These are phyloP conservation scores for Ceratocystis smalleyi DNA, from an alignment of 2,329 filamentous ascomycete species.

Conservation along the genomic window DNA sequence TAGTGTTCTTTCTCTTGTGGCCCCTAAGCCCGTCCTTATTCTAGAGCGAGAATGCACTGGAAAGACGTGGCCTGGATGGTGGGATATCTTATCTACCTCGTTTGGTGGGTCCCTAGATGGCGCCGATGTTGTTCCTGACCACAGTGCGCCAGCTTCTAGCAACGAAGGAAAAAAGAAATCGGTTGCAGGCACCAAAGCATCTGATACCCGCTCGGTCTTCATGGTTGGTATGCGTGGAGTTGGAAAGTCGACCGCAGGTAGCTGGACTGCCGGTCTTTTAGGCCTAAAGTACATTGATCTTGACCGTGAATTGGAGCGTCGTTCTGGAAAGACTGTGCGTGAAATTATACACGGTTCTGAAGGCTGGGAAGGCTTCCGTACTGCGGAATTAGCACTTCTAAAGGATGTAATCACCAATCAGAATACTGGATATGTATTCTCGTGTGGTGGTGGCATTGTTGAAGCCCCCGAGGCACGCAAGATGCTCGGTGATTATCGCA, in stretches of 20 bases:
- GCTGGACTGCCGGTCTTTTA: slow-evolving; percentile 65
- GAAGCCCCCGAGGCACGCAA: slow-evolving; percentile 69
- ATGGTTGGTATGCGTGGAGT: slow-evolving; percentile 96
- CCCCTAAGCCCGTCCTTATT: slow-evolving; percentile 57
- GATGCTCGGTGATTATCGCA: slow-evolving; percentile 56
- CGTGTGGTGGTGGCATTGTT: slow-evolving; percentile 86
- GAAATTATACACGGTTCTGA: slow-evolving; percentile 56
- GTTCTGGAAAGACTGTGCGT: slow-evolving; percentile 61
- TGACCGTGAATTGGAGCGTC: slow-evolving; percentile 69
- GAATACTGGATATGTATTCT: slow-evolving; percentile 64
- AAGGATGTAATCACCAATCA: slow-evolving; percentile 59
- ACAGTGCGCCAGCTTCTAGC: slow-evolving; percentile 16
- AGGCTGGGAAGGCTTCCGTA: slow-evolving; percentile 82
- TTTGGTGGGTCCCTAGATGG: slow-evolving; percentile 35
- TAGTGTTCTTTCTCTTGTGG: slow-evolving; percentile 64
- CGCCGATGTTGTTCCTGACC: slow-evolving; percentile 35
- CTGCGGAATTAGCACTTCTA: slow-evolving; percentile 60
- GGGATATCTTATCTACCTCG: slow-evolving; percentile 68
- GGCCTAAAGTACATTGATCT: slow-evolving; percentile 70
- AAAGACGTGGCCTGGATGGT: slow-evolving; percentile 99
- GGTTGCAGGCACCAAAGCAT: not conserved
- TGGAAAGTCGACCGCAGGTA: slow-evolving; percentile 85
- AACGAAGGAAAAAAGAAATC: not conserved
- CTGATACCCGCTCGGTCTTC: slow-evolving; percentile 52
- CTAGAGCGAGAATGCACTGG: slow-evolving; percentile 84